phyloP scores from a whole-genome alignment of 208 protist species.

The Crithidia mellificae region DNA sequence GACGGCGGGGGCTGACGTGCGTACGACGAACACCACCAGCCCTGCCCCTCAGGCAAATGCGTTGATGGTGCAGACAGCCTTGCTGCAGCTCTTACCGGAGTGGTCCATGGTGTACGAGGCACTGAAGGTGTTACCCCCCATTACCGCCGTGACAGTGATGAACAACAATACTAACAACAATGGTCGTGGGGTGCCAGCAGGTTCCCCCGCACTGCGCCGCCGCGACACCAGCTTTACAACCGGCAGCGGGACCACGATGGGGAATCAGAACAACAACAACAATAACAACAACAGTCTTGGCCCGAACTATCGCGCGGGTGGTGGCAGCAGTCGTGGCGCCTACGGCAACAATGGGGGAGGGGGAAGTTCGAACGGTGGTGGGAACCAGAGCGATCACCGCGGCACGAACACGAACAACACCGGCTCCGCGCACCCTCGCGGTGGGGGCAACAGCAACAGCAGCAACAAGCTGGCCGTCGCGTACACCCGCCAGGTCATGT shows the following conservation, averaged over 20 bases:
- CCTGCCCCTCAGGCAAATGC: no score
- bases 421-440: slow-evolving; percentile 11
- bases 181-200: background rate
- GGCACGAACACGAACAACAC: slow-evolving; percentile 6
- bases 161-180: slow-evolving; percentile 2
- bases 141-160: slow-evolving; percentile 13
- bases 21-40: no score
- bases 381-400: slow-evolving; percentile 33
- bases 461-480: slow-evolving; percentile 21
- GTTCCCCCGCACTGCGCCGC: slow-evolving; percentile 5
- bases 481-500: slow-evolving; percentile 61
- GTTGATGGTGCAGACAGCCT: slow-evolving; percentile 27
- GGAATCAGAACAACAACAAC: no score
- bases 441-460: no score
- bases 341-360: slow-evolving; percentile 31
- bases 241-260: background rate
- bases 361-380: no score
- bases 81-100: slow-evolving; percentile 45
- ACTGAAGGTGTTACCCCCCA: slow-evolving; percentile 35
- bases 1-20: slow-evolving; percentile 7
- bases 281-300: no score
- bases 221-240: slow-evolving; percentile 15
- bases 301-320: no score
- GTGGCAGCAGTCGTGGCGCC: slow-evolving; percentile 10
- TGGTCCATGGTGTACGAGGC: slow-evolving; percentile 42